These are phyloP conservation scores for Ricinus communis DNA, from an alignment of 345 rosid species.

Conservation along the genomic window DNA sequence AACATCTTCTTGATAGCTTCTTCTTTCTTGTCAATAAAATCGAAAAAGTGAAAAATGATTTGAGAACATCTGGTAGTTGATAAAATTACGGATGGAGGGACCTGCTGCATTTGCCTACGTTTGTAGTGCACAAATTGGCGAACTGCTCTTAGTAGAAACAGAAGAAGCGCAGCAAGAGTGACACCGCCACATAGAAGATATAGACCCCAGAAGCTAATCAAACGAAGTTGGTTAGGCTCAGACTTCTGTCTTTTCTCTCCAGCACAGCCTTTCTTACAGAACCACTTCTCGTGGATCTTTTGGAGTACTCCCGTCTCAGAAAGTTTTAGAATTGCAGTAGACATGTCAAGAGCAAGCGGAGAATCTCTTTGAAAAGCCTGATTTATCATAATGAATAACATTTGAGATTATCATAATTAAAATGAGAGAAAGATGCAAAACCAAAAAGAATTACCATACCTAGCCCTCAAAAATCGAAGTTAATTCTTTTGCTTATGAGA, in stretches of 20 bases:
- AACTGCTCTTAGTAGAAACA: constrained; percentile 49
- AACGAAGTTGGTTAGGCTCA: constrained; percentile 55
- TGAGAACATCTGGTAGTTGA: constrained; percentile 34
- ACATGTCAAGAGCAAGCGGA: constrained; percentile 70
- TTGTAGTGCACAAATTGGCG: constrained; percentile 56
- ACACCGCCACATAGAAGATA: constrained; percentile 56
- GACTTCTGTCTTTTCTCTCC: constrained; percentile 23
- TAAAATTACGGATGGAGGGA: constrained; percentile 24
- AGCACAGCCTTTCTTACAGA: constrained; percentile 55
- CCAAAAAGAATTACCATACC: not conserved
- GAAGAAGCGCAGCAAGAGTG: constrained; percentile 44
- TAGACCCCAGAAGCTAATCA: constrained; percentile 81
- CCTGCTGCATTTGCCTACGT: constrained; percentile 33
- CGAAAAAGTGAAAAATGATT: constrained; percentile 47
- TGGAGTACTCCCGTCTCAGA: constrained; percentile 72
- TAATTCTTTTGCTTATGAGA: not conserved
- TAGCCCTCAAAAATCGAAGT: not conserved
- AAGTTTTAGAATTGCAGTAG: constrained; percentile 79
- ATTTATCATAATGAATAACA: constrained; percentile 2
- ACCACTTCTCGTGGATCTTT: constrained; percentile 59
- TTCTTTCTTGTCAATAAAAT: constrained; percentile 81
- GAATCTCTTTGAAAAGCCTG: constrained; percentile 84
- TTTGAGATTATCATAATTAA: not conserved
- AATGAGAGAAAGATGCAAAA: not conserved
- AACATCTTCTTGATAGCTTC: constrained; percentile 72